Evolutionary conservation across 1,284 basidiomycete genomes (phyloP).

Genomic region (Pascua guehoae): DNA sequence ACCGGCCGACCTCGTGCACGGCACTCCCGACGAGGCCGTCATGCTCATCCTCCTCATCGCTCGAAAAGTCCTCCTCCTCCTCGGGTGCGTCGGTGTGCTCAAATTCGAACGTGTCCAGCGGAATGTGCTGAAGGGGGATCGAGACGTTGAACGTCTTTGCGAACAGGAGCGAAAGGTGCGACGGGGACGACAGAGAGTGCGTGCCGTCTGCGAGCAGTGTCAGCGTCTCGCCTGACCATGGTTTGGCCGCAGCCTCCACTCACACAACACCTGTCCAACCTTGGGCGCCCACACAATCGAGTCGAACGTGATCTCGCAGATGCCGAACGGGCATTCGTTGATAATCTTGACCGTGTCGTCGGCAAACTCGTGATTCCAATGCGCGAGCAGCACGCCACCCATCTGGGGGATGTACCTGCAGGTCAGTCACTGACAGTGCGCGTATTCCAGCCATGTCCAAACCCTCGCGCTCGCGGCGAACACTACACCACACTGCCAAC

Average conservation of each 20-base stretch:
- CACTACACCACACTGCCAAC: neutral
- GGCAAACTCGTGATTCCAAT: slow-evolving; percentile 71
- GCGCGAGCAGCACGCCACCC: slow-evolving; percentile 80
- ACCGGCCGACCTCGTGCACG: slow-evolving; percentile 59
- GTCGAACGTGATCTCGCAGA: slow-evolving; percentile 72
- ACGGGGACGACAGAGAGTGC: slow-evolving; percentile 85
- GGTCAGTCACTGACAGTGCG: neutral
- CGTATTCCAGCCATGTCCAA: neutral
- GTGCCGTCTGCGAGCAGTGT: slow-evolving; percentile 61
- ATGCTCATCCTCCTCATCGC: slow-evolving; percentile 37
- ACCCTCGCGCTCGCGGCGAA: neutral
- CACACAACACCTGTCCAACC: slow-evolving; percentile 78
- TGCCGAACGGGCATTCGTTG: slow-evolving; percentile 80
- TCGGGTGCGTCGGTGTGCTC: slow-evolving; percentile 58
- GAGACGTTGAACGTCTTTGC: slow-evolving; percentile 96
- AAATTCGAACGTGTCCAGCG: slow-evolving; percentile 74
- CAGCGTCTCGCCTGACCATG: neutral
- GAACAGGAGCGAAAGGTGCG: slow-evolving; percentile 87
- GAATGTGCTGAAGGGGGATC: slow-evolving; percentile 90
- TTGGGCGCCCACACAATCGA: slow-evolving; percentile 86
- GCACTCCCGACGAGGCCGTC: slow-evolving; percentile 23
- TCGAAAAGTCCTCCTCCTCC: slow-evolving; percentile 25
- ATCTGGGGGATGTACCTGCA: slow-evolving; percentile 82
- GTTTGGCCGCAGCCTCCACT: slow-evolving; percentile 31
- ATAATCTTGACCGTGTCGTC: slow-evolving; percentile 67